Base-by-base conservation (phyloP, 176 grass and related monocot species). In the Bonia amplexicaulis region DNA sequence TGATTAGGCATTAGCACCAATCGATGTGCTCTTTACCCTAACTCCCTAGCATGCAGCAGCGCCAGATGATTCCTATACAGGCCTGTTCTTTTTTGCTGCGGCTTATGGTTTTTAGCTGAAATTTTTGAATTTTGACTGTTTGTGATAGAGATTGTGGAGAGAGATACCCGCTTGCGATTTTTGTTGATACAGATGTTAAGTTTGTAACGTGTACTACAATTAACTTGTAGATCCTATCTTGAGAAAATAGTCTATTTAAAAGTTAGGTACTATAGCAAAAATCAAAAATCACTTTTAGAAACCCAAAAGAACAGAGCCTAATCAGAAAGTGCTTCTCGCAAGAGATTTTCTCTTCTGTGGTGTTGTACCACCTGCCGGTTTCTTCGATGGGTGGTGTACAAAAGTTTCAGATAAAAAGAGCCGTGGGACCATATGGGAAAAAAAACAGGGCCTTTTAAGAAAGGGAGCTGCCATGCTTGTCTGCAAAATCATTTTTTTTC, bases 11-110 rank as follows among this genome's bases (percentile, higher is more conserved):
- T 82, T 47, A 73, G 37, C 67, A 14, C 81, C 67, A 79, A 66
- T 64, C 55, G 70, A 72, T 72, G 66, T 72, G 75, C 77, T 68
- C 25, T 74, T 74, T 75, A 76, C 77, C 73, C 88, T 71, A 76
- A 53, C 42, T 20, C 37, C 49, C 48, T 55, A 85, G 40, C 60
- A 55, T 79, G 54, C 31, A 40, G 14, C 19, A 33, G 31, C 31
- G 26, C 66, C 51, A 83, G 54, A 63, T 45, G 33, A 19, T 35
- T 37, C 45, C 65, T 57, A 20, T 16, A 20, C 6, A 15, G 29
- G n/a, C n/a, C n/a, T n/a, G n/a, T n/a, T n/a, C n/a, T n/a, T n/a
- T n/a, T n/a, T n/a, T n/a, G n/a, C n/a, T n/a, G n/a, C n/a, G n/a
- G n/a, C n/a, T n/a, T n/a, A n/a, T n/a, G n/a, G n/a, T n/a, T n/a